phyloP scores from a whole-genome alignment of 2,329 filamentous ascomycete genomes.

The Calonectria hawksworthii region DNA sequence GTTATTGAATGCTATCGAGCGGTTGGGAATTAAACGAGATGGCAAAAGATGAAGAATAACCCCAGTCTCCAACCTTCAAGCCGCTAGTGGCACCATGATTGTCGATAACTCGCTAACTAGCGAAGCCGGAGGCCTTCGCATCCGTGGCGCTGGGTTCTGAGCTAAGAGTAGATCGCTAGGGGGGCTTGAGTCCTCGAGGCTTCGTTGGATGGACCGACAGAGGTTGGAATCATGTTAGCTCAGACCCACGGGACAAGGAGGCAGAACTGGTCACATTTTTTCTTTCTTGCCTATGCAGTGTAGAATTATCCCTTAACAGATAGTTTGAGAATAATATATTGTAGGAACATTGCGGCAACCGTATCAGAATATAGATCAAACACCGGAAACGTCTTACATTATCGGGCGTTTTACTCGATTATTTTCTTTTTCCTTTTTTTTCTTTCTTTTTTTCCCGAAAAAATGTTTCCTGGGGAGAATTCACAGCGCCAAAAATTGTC shows the following conservation, averaged over 20 bases:
- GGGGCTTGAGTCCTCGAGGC: background rate
- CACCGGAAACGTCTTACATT: background rate
- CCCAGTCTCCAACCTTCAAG: background rate
- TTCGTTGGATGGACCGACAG: background rate
- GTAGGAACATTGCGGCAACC: background rate
- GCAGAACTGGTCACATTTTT: background rate
- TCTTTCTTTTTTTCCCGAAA: background rate
- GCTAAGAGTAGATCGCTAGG: constrained; percentile 17
- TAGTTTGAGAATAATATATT: background rate
- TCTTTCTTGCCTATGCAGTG: background rate
- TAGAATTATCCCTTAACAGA: background rate
- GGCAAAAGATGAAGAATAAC: background rate
- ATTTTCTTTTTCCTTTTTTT: background rate
- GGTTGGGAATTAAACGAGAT: background rate
- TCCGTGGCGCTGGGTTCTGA: constrained; percentile 2
- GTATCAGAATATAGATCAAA: background rate
- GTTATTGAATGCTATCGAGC: background rate
- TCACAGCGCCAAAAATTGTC: background rate
- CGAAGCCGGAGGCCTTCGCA: background rate
- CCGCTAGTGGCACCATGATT: constrained; percentile 7
- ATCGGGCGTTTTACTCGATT: background rate
- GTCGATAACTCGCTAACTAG: constrained; percentile 10
- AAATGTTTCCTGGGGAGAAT: background rate
- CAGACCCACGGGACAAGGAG: background rate
- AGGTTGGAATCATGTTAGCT: background rate